These are phyloP conservation scores for Tieghemiomyces parasiticus DNA, from an alignment of 192 early-diverging fungal species.

Conservation along the genomic window DNA sequence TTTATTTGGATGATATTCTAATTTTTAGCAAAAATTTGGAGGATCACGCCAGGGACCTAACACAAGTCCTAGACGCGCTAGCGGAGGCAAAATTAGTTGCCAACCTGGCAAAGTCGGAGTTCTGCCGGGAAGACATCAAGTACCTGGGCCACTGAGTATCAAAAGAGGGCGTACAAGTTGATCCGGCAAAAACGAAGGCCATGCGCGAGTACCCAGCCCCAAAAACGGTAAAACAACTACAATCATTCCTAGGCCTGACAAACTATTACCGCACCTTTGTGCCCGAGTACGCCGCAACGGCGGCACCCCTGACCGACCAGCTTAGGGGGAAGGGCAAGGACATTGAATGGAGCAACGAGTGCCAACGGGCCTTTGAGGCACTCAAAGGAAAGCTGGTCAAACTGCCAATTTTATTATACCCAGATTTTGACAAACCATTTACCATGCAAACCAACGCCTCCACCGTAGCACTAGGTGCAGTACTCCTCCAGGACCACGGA, in stretches of 20 bases:
- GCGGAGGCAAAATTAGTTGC: conserved; percentile 8
- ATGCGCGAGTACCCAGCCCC: conserved; percentile 4
- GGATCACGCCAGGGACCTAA: conserved; percentile 9
- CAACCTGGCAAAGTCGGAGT: conserved; percentile 13
- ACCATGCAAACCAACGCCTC: not conserved
- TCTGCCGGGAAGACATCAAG: conserved; percentile 8
- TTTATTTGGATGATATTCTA: conserved; percentile 31
- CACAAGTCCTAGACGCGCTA: conserved; percentile 11
- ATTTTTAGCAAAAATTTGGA: conserved; percentile 13
- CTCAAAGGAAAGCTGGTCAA: not conserved
- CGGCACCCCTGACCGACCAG: not conserved
- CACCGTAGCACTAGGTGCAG: not conserved
- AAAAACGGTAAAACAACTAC: not conserved
- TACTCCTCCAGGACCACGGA: not conserved
- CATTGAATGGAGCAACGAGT: not conserved
- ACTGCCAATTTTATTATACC: not conserved
- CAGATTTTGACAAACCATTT: not conserved
- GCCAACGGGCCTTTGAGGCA: not conserved
- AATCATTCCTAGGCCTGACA: conserved; percentile 1
- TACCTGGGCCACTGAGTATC: conserved; percentile 19
- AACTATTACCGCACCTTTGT: conserved; percentile 8
- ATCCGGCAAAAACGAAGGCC: conserved; percentile 12
- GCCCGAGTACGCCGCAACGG: not conserved
- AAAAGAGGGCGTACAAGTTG: conserved; percentile 12
- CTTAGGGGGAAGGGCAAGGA: not conserved